Conservation (phyloP, 768 basidiomycete genomes). For the Rhizopogon salebrosus region DNA sequence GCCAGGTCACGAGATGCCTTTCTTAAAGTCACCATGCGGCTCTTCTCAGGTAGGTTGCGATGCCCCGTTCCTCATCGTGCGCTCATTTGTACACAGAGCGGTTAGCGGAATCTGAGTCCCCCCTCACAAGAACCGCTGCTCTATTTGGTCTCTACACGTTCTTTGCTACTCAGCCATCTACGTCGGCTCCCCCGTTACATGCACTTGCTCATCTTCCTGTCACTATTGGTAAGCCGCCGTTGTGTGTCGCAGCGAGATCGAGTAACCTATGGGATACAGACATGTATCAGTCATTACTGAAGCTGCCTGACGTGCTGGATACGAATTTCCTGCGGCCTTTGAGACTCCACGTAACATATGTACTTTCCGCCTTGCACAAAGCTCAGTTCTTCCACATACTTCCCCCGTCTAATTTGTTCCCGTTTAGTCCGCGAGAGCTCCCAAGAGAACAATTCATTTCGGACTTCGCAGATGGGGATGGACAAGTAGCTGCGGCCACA, state of each 20-base stretch:
- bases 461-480: constrained; percentile 19
- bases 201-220: constrained; percentile 52
- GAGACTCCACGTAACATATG: constrained; percentile 43
- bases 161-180: constrained; percentile 59
- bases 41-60: constrained; percentile 57
- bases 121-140: constrained; percentile 52
- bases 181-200: constrained; percentile 46
- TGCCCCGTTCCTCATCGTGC: background rate
- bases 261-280: constrained; percentile 36
- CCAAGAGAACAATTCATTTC: constrained; percentile 63
- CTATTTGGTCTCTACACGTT: constrained; percentile 71
- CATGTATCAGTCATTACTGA: constrained; percentile 42
- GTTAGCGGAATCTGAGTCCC: constrained; percentile 41
- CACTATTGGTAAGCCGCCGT: constrained; percentile 43
- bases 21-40: constrained; percentile 49
- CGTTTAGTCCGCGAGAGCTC: constrained; percentile 58
- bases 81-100: constrained; percentile 39
- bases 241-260: constrained; percentile 3
- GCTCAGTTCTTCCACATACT: constrained; percentile 54
- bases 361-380: constrained; percentile 44
- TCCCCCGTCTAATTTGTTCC: constrained; percentile 43
- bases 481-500: constrained; percentile 2
- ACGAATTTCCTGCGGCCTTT: constrained; percentile 38
- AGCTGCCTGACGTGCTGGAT: constrained; percentile 42
- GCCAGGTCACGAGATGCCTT: constrained; percentile 58